Conservation (phyloP, 106 monocot genomes). For the Allium sativum region DNA sequence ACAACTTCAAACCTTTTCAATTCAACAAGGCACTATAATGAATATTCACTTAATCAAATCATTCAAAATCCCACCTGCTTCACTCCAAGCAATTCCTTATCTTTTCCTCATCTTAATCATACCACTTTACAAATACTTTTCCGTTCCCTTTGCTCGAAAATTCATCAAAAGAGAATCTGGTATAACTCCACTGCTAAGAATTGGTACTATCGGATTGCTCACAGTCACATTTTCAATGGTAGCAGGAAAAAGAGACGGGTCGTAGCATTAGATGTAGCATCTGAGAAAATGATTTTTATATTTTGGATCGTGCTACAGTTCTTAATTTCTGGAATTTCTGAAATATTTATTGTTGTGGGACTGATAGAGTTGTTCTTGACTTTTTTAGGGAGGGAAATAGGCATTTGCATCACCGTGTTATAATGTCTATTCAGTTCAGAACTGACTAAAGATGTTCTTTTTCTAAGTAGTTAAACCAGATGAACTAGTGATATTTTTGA, state of each 20-base stretch:
- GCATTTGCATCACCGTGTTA: no score
- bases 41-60: slow-evolving; percentile 20
- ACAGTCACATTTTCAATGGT: slow-evolving; percentile 79
- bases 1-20: slow-evolving; percentile 90
- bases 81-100: slow-evolving; percentile 83
- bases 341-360: slow-evolving; percentile 87
- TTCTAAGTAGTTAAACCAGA: no score
- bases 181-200: slow-evolving; percentile 61
- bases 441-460: no score
- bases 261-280: not conserved
- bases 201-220: slow-evolving; percentile 71
- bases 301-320: slow-evolving; percentile 83
- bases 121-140: slow-evolving; percentile 41
- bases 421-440: no score
- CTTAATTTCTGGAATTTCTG: slow-evolving; percentile 64
- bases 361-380: slow-evolving; percentile 38
- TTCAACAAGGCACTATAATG: slow-evolving; percentile 73
- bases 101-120: slow-evolving; percentile 51
- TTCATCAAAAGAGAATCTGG: slow-evolving; percentile 32
- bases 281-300: slow-evolving; percentile 22
- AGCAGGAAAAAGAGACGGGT: slow-evolving; percentile 25
- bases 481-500: no score
- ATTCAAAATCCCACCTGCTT: slow-evolving; percentile 58
- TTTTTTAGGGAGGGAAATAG: no score
- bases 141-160: slow-evolving; percentile 47